A percentile compares a stretch with the other conserved stretches of the same genome.
Evolutionary conservation across 345 rosid genomes (phyloP).

Genomic region (Eucalyptus cloeziana): DNA sequence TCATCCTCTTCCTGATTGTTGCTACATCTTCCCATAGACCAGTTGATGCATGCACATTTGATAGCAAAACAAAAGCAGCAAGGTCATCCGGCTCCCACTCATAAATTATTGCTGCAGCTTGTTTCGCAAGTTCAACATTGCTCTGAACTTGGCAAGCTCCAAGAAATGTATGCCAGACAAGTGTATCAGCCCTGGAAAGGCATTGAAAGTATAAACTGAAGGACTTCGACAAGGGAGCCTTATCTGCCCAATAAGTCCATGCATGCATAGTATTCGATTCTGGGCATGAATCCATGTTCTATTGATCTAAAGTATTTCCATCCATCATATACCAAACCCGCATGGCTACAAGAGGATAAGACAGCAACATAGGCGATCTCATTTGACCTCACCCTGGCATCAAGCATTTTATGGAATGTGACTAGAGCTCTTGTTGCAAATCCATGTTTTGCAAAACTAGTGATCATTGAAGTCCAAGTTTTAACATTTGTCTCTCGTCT

Average conservation of each 20-base stretch:
- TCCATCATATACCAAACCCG: constrained; percentile 19
- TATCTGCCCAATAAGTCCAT: constrained; percentile 55
- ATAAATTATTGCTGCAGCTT: constrained; percentile 43
- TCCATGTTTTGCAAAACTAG: constrained; percentile 73
- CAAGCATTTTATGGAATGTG: constrained; percentile 41
- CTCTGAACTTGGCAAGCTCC: constrained; percentile 56
- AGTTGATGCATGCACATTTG: constrained; percentile 50
- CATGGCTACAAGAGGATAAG: constrained; percentile 51
- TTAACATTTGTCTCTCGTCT: constrained; percentile 39
- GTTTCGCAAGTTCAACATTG: constrained; percentile 31
- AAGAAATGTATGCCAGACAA: constrained; percentile 60
- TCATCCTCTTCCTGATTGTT: constrained; percentile 46
- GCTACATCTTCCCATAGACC: constrained; percentile 49
- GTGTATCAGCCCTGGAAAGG: constrained; percentile 30
- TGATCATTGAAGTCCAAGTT: constrained; percentile 74
- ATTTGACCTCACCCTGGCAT: constrained; percentile 34
- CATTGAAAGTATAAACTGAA: constrained; percentile 40
- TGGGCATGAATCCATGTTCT: constrained; percentile 45
- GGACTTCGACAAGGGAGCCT: constrained; percentile 42
- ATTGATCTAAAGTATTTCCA: constrained; percentile 45
- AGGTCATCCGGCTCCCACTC: not conserved
- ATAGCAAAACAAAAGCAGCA: constrained; percentile 1
- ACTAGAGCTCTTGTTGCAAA: constrained; percentile 48
- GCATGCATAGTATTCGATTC: constrained; percentile 61
- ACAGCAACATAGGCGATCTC: constrained; percentile 54